Evolutionary conservation across 1,139 yeast species (phyloP), one percentile per base, ranked within the genome.

Genomic region (Blastobotrys proliferans): DNA sequence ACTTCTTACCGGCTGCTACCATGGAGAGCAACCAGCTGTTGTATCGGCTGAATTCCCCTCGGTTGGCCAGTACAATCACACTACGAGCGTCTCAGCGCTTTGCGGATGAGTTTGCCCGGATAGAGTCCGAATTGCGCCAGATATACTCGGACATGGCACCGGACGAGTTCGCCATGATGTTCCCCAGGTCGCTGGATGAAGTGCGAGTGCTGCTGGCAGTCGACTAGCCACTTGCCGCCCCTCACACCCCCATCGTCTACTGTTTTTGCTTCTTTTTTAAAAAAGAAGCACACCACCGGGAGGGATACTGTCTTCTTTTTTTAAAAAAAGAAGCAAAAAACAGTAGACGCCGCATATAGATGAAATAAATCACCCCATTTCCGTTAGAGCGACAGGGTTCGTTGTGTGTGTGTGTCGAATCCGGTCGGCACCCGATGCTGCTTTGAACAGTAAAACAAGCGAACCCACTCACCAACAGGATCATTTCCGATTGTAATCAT

Each of bases 1-100:
- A 58, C 32, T 68, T 66, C 41, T 51, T 68, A 20, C 68, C 67
- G 2, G 55, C 61, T 3, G 69, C 67, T 3, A 51, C 60, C 0
- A 55, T 63, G 53, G 66, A 63, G 40, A 53, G 65, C 10, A 55
- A 55, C 25, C 45, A 49, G 11, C 49, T 56, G 17, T 54, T 68
- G 30, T 59, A 55, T 32, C 45, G 52, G 24, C 53, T 68, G 13
- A 43, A 59, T 3, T 62, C 69, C 13, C 69, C 69, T 0, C 51
- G 61, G 2, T 49, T 62, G 18, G 66, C 64, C 1, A 52, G 62
- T 3, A 51, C 52, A 8, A 61, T 67, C 33, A 57, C 66, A 3
- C 51, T 53, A 16, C 50, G 55, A 2, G 69, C 70, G 1, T 54
- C 63, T 4, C 49, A 51, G 24, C 43, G 52, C 43, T 66, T 67